Evolutionary conservation across 1,284 basidiomycete genomes (phyloP).

Genomic region (Ceratobasidium theobromae): DNA sequence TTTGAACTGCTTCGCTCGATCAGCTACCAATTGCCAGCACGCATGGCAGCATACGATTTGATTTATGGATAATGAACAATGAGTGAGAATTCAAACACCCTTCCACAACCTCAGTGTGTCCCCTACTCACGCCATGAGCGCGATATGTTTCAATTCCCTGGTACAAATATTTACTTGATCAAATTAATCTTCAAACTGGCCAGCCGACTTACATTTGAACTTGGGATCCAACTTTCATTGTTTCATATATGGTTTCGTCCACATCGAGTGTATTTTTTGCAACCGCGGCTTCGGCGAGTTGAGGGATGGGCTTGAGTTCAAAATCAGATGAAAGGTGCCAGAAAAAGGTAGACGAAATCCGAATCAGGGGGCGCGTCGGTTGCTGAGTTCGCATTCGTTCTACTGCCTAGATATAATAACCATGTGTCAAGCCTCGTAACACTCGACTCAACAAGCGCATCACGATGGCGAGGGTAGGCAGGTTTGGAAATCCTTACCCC

Average conservation of each 20-base stretch:
- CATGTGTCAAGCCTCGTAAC: not conserved
- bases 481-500: slow-evolving; percentile 47
- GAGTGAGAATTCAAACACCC: too few relatives aligned
- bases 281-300: slow-evolving; percentile 51
- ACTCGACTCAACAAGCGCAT: not conserved
- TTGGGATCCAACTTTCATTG: slow-evolving; percentile 84
- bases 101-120: not conserved
- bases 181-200: not conserved
- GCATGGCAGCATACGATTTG: too few relatives aligned
- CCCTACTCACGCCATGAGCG: slow-evolving; percentile 61
- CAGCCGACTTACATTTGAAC: slow-evolving; percentile 67
- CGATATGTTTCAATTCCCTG: slow-evolving; percentile 82
- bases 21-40: too few relatives aligned
- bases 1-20: too few relatives aligned
- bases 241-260: slow-evolving; percentile 57
- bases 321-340: slow-evolving; percentile 89
- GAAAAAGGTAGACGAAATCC: slow-evolving; percentile 93
- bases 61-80: too few relatives aligned
- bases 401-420: slow-evolving; percentile 56
- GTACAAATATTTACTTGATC: slow-evolving; percentile 30
- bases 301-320: slow-evolving; percentile 64
- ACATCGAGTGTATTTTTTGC: slow-evolving; percentile 48
- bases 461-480: not conserved
- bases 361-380: slow-evolving; percentile 78
- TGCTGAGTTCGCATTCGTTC: slow-evolving; percentile 57